phyloP scores from a whole-genome alignment of 1,139 yeast genomes.

The Nakaseomyces nivariensis region DNA sequence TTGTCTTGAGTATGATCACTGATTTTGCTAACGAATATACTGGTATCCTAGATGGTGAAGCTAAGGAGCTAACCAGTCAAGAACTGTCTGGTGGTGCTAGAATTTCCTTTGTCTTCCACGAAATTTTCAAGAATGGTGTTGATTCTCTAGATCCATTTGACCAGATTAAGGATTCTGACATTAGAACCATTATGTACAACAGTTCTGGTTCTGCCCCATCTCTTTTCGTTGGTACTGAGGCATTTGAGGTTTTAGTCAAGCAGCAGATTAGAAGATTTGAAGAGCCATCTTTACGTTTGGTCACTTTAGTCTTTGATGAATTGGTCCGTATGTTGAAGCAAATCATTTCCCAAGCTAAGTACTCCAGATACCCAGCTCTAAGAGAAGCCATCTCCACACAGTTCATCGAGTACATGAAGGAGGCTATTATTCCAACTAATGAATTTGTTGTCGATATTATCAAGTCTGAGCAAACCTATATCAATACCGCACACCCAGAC shows the following conservation, averaged over 20 bases:
- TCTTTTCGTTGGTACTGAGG: constrained; percentile 92
- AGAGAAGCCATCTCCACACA: constrained; percentile 77
- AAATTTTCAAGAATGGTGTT: constrained; percentile 87
- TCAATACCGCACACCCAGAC: constrained; percentile 97
- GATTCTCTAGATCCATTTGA: constrained; percentile 93
- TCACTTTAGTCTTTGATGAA: constrained; percentile 86
- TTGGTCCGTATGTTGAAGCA: constrained; percentile 82
- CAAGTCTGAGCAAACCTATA: constrained; percentile 79
- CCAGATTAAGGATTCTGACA: constrained; percentile 92
- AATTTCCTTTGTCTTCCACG: constrained; percentile 94
- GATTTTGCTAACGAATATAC: constrained; percentile 87
- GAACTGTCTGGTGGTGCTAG: constrained; percentile 97
- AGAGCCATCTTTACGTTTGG: constrained; percentile 86
- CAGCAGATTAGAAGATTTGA: constrained; percentile 93
- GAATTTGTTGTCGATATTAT: constrained; percentile 77
- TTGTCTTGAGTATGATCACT: constrained; percentile 84
- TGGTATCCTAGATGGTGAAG: constrained; percentile 88
- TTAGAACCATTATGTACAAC: constrained; percentile 94
- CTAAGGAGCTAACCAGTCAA: constrained; percentile 73
- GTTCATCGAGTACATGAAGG: constrained; percentile 73
- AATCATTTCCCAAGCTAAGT: constrained; percentile 71
- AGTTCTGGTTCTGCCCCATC: constrained; percentile 98
- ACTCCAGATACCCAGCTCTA: constrained; percentile 79
- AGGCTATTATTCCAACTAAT: constrained; percentile 74
- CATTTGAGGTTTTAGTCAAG: constrained; percentile 90